Conservation (phyloP, 2,329 filamentous ascomycete species). For the Aspergillus fijiensis region DNA sequence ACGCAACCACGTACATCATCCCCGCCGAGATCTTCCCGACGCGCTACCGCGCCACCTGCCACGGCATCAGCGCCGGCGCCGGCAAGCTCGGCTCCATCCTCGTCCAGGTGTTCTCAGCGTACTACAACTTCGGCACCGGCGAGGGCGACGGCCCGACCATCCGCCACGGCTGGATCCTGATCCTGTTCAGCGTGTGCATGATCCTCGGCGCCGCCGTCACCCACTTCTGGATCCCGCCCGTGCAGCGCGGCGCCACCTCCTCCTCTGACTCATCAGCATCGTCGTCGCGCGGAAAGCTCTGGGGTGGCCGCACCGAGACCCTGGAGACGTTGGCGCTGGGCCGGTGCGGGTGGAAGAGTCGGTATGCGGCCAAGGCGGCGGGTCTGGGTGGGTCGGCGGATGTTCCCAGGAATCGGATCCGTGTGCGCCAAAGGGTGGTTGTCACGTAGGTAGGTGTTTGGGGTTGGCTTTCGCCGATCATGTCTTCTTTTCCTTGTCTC, state of each 20-base stretch:
- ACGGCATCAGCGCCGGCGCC: slow-evolving; percentile 54
- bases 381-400: not conserved
- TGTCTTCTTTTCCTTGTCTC: not conserved
- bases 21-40: slow-evolving; percentile 60
- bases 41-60: slow-evolving; percentile 53
- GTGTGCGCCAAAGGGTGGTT: not conserved
- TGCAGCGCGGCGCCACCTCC: slow-evolving; percentile 26
- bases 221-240: slow-evolving; percentile 43
- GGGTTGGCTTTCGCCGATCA: not conserved
- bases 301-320: slow-evolving; percentile 38
- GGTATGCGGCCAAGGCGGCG: slow-evolving; percentile 25
- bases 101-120: slow-evolving; percentile 42
- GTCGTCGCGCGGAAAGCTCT: slow-evolving; percentile 27
- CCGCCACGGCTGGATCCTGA: slow-evolving; percentile 42
- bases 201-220: slow-evolving; percentile 42
- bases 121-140: slow-evolving; percentile 41
- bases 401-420: not conserved
- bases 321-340: slow-evolving; percentile 43
- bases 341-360: slow-evolving; percentile 37
- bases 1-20: slow-evolving; percentile 48
- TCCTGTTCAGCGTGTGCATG: slow-evolving; percentile 45
- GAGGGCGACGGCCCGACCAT: slow-evolving; percentile 33
- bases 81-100: slow-evolving; percentile 55
- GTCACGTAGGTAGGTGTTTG: not conserved
- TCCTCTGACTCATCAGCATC: not conserved